Evolutionary conservation across 805 yeast genomes (phyloP).

Genomic region (Kuraishia piskuri): DNA sequence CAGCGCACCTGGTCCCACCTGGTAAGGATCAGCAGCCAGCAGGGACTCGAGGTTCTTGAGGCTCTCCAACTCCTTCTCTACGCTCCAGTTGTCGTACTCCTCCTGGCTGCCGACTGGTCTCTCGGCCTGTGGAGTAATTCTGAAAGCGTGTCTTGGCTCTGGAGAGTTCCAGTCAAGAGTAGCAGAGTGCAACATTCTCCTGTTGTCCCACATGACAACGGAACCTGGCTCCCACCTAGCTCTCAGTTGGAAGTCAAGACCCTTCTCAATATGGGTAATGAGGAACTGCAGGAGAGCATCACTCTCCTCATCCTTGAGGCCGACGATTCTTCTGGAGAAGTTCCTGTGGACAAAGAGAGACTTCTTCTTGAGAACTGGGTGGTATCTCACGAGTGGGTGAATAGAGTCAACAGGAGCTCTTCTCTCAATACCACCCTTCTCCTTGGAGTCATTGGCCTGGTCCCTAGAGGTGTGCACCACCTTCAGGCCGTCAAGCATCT

Average conservation of each 20-base stretch:
- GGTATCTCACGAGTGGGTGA: conserved; percentile 67
- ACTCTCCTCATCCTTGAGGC: conserved; percentile 66
- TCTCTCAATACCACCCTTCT: conserved; percentile 56
- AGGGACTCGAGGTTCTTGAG: conserved; percentile 1
- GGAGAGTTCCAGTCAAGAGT: conserved; percentile 65
- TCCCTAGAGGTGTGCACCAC: conserved; percentile 65
- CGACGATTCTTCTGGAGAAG: conserved; percentile 61
- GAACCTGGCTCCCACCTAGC: conserved; percentile 66
- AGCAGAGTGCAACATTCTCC: conserved; percentile 63
- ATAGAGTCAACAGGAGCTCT: conserved; percentile 52
- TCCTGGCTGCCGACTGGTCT: conserved; percentile 4
- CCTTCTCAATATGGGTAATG: conserved; percentile 39
- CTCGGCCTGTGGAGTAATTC: conserved; percentile 6
- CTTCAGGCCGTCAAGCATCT: conserved; percentile 50
- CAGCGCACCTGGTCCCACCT: not conserved
- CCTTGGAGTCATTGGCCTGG: conserved; percentile 53
- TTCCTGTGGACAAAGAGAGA: conserved; percentile 47
- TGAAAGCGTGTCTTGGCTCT: conserved; percentile 19
- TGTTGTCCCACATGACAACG: conserved; percentile 74
- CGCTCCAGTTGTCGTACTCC: conserved; percentile 9
- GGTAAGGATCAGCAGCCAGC: conserved; percentile 1
- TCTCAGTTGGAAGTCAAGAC: conserved; percentile 57
- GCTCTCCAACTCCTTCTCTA: conserved; percentile 14
- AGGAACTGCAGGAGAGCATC: conserved; percentile 51
- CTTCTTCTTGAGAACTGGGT: conserved; percentile 65